These are phyloP conservation scores for Rosa persica DNA, from an alignment of 306 rosid species.

Conservation along the genomic window DNA sequence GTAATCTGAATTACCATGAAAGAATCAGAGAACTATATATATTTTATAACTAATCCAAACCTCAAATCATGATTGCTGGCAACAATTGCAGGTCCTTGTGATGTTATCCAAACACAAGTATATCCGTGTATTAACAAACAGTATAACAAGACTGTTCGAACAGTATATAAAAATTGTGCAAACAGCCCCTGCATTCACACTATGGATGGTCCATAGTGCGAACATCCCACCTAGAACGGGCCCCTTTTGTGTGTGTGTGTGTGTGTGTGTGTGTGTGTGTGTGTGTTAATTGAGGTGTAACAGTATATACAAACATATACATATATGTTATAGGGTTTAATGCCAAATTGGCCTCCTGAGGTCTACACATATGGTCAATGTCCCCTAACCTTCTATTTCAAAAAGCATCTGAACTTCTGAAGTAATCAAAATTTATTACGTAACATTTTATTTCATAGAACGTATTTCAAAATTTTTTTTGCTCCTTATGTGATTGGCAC, in stretches of 20 bases:
- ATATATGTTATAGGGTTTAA: neutral
- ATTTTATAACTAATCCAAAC: neutral
- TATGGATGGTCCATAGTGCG: neutral
- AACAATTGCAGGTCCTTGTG: neutral
- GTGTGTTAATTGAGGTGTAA: neutral
- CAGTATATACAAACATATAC: neutral
- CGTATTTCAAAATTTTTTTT: neutral
- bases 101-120: neutral
- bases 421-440: neutral
- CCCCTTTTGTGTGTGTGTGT: neutral
- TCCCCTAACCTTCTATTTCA: neutral
- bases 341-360: neutral
- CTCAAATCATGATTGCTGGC: neutral
- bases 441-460: neutral
- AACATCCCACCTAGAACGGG: neutral
- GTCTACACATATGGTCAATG: neutral
- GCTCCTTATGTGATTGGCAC: neutral
- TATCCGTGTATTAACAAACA: neutral
- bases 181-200: neutral
- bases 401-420: neutral
- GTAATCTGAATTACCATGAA: conserved; percentile 48
- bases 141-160: neutral
- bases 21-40: conserved; percentile 3
- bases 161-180: neutral
- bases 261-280: neutral